These are phyloP conservation scores for Eimeria brunetti DNA, from an alignment of 169 alveolate species.

Conservation along the genomic window DNA sequence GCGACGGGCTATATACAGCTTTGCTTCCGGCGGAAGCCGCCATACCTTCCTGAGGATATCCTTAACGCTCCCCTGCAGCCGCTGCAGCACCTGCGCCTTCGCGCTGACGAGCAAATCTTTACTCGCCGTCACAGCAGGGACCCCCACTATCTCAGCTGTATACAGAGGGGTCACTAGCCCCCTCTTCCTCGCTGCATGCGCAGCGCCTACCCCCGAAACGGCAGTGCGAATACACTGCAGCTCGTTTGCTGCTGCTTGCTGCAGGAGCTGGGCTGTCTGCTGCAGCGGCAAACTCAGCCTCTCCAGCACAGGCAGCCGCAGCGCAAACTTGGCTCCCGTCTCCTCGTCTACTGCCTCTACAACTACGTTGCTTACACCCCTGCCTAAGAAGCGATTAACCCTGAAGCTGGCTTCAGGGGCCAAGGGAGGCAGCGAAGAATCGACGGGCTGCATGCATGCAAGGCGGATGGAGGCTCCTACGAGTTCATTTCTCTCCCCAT, in stretches of 20 bases:
- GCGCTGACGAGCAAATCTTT: not conserved
- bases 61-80: not conserved
- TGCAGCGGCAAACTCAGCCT: not conserved
- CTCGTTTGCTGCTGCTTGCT: not conserved
- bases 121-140: not conserved
- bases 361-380: not conserved
- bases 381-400: not conserved
- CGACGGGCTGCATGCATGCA: not conserved
- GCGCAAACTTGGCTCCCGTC: not conserved
- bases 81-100: not conserved
- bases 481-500: not conserved
- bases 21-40: not conserved
- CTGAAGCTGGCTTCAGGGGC: not conserved
- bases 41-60: not conserved
- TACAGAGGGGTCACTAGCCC: not conserved
- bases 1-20: slow-evolving; percentile 17
- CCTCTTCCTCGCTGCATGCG: not conserved
- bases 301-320: not conserved
- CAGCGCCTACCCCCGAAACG: not conserved
- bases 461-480: not conserved
- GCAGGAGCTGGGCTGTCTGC: not conserved
- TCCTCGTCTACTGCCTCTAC: not conserved
- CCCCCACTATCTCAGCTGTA: not conserved
- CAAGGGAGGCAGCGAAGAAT: not conserved
- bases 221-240: not conserved